Percentiles rank a stretch among this genome's conserved stretches.
Evolutionary conservation across 1,284 basidiomycete species (phyloP).

Genomic region (Cryptococcus jaspeensis): DNA sequence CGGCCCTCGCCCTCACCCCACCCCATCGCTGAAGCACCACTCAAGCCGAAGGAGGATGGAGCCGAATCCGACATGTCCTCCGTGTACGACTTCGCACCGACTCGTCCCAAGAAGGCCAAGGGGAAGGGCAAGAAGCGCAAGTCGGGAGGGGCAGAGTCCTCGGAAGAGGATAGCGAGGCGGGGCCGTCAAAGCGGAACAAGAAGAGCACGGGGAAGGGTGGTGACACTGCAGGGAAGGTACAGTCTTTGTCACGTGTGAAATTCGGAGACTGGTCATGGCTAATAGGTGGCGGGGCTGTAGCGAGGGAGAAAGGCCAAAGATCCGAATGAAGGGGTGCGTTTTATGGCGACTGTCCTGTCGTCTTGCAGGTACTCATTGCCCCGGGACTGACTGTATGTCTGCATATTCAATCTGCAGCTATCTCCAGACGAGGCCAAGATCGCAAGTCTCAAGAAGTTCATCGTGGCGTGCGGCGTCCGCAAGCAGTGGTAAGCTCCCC

Average conservation of each 20-base stretch:
- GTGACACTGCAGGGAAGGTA: neutral
- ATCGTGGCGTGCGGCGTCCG: slow-evolving; percentile 75
- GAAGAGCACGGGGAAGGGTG: slow-evolving; percentile 5
- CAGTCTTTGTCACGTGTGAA: too few species aligned
- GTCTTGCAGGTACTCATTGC: neutral
- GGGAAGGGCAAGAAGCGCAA: neutral
- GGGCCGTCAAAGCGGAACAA: slow-evolving; percentile 4
- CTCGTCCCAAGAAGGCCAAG: slow-evolving; percentile 2
- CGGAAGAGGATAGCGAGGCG: neutral
- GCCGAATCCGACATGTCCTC: slow-evolving; percentile 29
- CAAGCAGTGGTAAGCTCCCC: slow-evolving; percentile 65
- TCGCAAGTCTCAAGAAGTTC: slow-evolving; percentile 52
- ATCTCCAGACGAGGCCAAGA: slow-evolving; percentile 36
- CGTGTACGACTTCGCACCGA: slow-evolving; percentile 25
- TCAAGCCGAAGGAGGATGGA: slow-evolving; percentile 3
- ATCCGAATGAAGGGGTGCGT: slow-evolving; percentile 38
- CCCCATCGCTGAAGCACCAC: neutral
- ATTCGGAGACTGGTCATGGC: neutral
- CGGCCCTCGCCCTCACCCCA: neutral
- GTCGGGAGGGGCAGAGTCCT: neutral
- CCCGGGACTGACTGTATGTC: neutral
- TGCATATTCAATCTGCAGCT: slow-evolving; percentile 17
- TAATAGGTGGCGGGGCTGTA: neutral
- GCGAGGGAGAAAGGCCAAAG: slow-evolving; percentile 18
- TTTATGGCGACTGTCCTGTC: neutral